Evolutionary conservation across 441 rosid species (phyloP), one percentile per base, ranked within the genome.

Genomic region (Rhodomyrtus psidioides): DNA sequence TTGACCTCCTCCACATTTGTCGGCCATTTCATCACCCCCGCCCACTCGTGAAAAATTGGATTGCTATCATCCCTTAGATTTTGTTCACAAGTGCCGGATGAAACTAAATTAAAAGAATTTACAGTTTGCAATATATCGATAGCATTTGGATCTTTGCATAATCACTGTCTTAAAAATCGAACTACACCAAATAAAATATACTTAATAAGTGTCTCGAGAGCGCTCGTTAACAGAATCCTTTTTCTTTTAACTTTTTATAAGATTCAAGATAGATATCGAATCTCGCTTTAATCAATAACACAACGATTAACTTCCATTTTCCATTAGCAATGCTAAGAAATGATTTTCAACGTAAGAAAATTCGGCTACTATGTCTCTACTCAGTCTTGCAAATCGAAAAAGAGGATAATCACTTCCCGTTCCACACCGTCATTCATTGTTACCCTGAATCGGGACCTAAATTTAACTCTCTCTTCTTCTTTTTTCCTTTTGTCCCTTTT

Each of bases 31-130:
- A 89, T 86, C 44, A 92, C 92, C 51, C 9, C 12, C 12, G 51
- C 51, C 2, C 70, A 7, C 99, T 96, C 16, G 98, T 95, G 28
- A 95, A 74, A 84, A 89, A 95, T 65, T 94, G 94, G 12, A 93
- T 53, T 13, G 42, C 12, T 16, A 0, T 60, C 16, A 28, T 4
- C 42, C 17, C 30, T 28, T 65, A 14, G 76, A 19, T 65, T 65
- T 65, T 39, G 46, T 34, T 65, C 5, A 65, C 14, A 65, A 21
- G 42, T 65, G 76, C 76, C 10, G 7, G 26, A 5, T 65, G 39
- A 34, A 30, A 65, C 7, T 34, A 65, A 23, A 65, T 34, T 65
- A 65, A 65, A 39, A 12, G 9, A 34, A 34, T 26, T 65, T 12
- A 34, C 46, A 5, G 26, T 42, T 65, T 34, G 9, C 13, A 34